These are phyloP conservation scores for Athelia sp. DNA, from an alignment of 1,284 basidiomycete genomes.

Conservation along the genomic window DNA sequence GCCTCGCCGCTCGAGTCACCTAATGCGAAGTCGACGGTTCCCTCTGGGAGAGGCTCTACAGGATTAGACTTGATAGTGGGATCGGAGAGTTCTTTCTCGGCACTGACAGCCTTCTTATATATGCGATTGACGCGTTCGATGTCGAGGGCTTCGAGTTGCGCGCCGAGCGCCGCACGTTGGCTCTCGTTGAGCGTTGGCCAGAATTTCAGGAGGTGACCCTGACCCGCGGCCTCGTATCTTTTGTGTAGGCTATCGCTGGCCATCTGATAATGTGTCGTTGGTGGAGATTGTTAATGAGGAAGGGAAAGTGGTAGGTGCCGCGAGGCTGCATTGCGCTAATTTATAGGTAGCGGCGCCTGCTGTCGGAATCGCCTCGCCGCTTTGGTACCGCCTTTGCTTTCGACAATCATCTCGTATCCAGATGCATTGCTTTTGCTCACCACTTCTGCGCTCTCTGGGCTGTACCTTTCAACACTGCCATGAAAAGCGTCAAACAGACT, in stretches of 20 bases:
- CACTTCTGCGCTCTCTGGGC: too few species aligned
- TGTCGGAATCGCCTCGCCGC: too few species aligned
- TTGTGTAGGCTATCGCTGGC: slow-evolving; percentile 44
- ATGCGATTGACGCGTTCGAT: slow-evolving; percentile 90
- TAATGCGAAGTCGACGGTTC: slow-evolving; percentile 63
- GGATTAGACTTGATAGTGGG: slow-evolving; percentile 39
- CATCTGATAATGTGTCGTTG: slow-evolving; percentile 26
- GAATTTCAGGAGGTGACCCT: slow-evolving; percentile 88
- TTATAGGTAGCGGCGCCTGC: too few species aligned
- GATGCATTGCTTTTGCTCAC: too few species aligned
- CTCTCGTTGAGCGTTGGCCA: slow-evolving; percentile 68
- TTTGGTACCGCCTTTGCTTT: too few species aligned
- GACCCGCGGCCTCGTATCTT: slow-evolving; percentile 76
- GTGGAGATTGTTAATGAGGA: not conserved
- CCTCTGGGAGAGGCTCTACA: slow-evolving; percentile 78
- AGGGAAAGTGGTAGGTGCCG: too few species aligned
- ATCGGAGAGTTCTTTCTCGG: slow-evolving; percentile 52
- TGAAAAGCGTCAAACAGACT: too few species aligned
- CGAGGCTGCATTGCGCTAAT: too few species aligned
- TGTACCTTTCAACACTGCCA: too few species aligned
- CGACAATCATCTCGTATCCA: too few species aligned
- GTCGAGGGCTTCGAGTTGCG: slow-evolving; percentile 81
- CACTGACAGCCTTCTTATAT: slow-evolving; percentile 72
- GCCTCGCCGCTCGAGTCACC: slow-evolving; percentile 50
- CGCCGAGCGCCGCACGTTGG: slow-evolving; percentile 62